phyloP scores from a whole-genome alignment of 805 yeast species.

The Brettanomyces sp. region DNA sequence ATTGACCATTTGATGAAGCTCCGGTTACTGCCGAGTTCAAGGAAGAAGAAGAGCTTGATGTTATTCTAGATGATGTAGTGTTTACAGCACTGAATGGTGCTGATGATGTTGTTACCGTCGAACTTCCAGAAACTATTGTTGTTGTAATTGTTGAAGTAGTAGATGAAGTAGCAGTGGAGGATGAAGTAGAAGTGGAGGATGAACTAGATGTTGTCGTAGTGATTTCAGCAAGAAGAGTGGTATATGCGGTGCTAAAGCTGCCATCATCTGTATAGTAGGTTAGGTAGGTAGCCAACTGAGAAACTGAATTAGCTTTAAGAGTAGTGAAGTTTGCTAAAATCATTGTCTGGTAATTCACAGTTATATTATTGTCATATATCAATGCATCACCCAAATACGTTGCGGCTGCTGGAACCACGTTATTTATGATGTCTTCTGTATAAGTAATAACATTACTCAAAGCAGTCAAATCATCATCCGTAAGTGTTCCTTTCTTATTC shows the following conservation, averaged over 20 bases:
- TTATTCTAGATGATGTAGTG: too few relatives aligned
- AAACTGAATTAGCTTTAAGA: neutral
- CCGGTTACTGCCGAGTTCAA: too few relatives aligned
- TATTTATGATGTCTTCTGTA: neutral
- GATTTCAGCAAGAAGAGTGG: neutral
- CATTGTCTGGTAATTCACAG: neutral
- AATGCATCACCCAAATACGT: neutral
- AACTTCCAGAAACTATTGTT: too few relatives aligned
- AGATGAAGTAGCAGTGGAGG: too few relatives aligned
- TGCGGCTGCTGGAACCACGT: neutral
- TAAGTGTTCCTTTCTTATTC: neutral
- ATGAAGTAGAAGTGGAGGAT: neutral
- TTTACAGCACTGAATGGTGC: too few relatives aligned
- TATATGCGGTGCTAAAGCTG: neutral
- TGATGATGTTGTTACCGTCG: too few relatives aligned
- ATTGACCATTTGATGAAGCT: too few relatives aligned
- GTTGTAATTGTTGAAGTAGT: too few relatives aligned
- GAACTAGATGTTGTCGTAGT: neutral
- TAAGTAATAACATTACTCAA: neutral
- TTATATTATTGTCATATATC: neutral
- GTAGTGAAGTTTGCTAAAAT: neutral
- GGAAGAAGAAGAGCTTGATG: too few relatives aligned
- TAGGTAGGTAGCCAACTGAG: neutral
- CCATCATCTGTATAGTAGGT: neutral
- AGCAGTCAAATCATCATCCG: neutral